Evolutionary conservation across 495 filamentous ascomycete genomes (phyloP).

Genomic region (Aspergillus sclerotiicarbonarius): DNA sequence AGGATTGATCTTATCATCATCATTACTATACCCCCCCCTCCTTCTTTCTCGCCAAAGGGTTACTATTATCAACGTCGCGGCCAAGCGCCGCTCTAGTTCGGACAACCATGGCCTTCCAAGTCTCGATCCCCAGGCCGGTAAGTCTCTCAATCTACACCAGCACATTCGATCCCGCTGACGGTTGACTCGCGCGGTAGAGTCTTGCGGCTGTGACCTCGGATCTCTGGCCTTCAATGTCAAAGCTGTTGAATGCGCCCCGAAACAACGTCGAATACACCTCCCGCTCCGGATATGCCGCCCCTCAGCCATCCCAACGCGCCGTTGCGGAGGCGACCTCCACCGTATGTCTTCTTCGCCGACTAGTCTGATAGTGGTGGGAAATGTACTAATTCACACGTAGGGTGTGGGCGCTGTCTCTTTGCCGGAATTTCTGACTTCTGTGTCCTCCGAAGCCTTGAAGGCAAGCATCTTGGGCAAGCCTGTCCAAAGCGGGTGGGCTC

Average conservation of each 20-base stretch:
- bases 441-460: conserved; percentile 29
- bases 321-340: conserved; percentile 15
- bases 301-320: conserved; percentile 17
- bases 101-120: conserved; percentile 52
- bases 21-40: conserved; percentile 3
- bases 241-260: conserved; percentile 36
- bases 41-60: conserved; percentile 17
- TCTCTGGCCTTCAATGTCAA: conserved; percentile 46
- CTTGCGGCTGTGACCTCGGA: conserved; percentile 40
- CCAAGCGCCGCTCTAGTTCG: conserved; percentile 40
- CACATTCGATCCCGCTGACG: conserved; percentile 16
- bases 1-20: conserved; percentile 15
- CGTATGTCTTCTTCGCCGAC: conserved; percentile 15
- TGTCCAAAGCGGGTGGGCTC: conserved; percentile 17
- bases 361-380: background rate
- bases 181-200: conserved; percentile 25
- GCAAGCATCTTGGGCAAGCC: conserved; percentile 18
- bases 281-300: conserved; percentile 20
- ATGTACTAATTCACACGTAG: conserved; percentile 10
- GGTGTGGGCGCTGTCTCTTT: conserved; percentile 15
- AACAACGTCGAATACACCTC: conserved; percentile 27
- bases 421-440: conserved; percentile 30
- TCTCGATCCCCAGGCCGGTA: conserved; percentile 41
- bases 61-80: conserved; percentile 30
- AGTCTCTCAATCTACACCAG: conserved; percentile 12